Base-by-base conservation (phyloP, 192 early-diverging fungal species). In the Glomus cerebriforme region DNA sequence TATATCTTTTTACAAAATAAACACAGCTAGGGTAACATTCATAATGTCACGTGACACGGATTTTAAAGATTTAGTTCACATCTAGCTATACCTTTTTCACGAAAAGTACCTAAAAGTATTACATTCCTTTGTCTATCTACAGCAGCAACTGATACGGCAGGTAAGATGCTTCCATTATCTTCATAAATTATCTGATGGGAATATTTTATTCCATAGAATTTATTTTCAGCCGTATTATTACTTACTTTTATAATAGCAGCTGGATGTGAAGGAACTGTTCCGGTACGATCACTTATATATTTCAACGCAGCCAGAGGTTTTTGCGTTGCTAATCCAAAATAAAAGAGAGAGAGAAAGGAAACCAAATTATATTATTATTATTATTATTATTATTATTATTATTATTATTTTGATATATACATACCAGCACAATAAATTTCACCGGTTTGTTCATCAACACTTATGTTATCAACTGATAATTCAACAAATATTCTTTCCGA, bases 91-190 rank as follows among this genome's bases (percentile, higher is more conserved):
- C 80, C 29, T 66, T 45, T 8, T 32, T 49, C 2, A 70, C 67
- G 64, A 79, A 76, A 7, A 64, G 80, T 67, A 1, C 78, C 78
- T 7, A 84, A 34, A 47, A 84, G 24, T 78, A 84, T 81, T 1
- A 77, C 69, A 10, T 73, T 75, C 5, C 78, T 62, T 58, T 79
- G 59, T 2, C 78, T 79, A 35, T 84, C 83, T 49, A 81, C 60
- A 39, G 78, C 78, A 5, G 83, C 69, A 1, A 77, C 58, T 37
- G 83, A 79, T 3, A 80, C 79, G 39, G 80, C 79, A 59, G 79
- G 78, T 43, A 79, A 59, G 17, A 54, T 19, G 4, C 62, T 26
- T 29, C 80, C 80, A 66, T 81, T 66, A 59, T 84, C 80, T 24
- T 37, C 59, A 27, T 77, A 49, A 7, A 84, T 78, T 6, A 80